A percentile compares a stretch with the other conserved stretches of the same genome.
phyloP scores from a whole-genome alignment of 257 asterid species.

The Solanum virginianum region DNA sequence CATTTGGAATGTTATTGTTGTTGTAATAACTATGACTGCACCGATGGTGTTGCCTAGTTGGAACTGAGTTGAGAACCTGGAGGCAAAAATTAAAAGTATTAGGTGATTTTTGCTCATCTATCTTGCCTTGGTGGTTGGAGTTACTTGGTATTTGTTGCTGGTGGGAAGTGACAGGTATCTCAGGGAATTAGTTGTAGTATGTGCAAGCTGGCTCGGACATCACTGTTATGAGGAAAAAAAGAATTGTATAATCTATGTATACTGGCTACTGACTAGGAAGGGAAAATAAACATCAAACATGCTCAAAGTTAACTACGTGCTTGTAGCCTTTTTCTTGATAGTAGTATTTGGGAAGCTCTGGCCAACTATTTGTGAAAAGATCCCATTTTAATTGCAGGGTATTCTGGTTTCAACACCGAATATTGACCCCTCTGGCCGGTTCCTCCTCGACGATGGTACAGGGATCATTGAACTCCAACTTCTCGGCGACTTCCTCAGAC shows the following conservation, averaged over 20 bases:
- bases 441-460: slow-evolving; percentile 67
- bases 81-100: not conserved
- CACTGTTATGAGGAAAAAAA: too few species aligned
- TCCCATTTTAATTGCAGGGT: slow-evolving; percentile 33
- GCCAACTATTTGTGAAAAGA: not conserved
- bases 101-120: not conserved
- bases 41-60: not conserved
- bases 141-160: not conserved
- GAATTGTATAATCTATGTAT: not conserved
- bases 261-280: not conserved
- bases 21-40: not conserved
- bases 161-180: not conserved
- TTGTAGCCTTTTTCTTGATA: not conserved
- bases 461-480: slow-evolving; percentile 45
- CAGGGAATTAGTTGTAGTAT: not conserved
- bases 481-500: slow-evolving; percentile 23
- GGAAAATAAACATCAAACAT: not conserved
- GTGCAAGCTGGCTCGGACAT: not conserved
- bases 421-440: slow-evolving; percentile 13
- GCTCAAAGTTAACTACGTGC: not conserved
- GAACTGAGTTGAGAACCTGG: not conserved
- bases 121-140: not conserved
- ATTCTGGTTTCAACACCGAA: slow-evolving; percentile 40
- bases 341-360: not conserved
- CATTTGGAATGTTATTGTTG: not conserved